Evolutionary conservation across 768 basidiomycete genomes (phyloP).

Genomic region (Myochromella boudieri): DNA sequence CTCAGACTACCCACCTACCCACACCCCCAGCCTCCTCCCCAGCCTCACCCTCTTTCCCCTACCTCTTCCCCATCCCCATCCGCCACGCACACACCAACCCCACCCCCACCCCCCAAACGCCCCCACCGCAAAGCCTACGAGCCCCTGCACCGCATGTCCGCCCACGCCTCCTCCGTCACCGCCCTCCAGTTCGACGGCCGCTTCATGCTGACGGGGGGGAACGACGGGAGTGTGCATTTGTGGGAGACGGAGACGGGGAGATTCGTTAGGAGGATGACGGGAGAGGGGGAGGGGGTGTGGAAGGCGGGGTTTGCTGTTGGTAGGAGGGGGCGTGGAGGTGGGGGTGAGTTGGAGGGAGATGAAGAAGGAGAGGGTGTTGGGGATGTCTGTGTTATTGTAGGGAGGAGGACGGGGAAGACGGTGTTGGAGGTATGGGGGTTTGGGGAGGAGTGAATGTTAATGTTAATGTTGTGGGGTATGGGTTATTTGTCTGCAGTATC

Average conservation of each 20-base stretch:
- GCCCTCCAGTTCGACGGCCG: slow-evolving; percentile 85
- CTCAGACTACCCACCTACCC: neutral
- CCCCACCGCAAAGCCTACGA: slow-evolving; percentile 25
- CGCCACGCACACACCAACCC: slow-evolving; percentile 2
- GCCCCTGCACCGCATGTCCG: slow-evolving; percentile 67
- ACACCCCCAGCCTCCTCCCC: neutral
- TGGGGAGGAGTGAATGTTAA: too few species aligned
- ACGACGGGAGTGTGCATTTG: slow-evolving; percentile 79
- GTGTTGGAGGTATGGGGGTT: slow-evolving; percentile 88
- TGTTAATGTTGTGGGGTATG: too few species aligned
- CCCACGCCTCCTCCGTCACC: slow-evolving; percentile 88
- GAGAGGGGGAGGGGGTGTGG: slow-evolving; percentile 84
- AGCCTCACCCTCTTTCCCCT: neutral
- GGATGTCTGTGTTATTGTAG: slow-evolving; percentile 74
- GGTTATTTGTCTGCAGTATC: too few species aligned
- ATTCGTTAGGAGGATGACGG: slow-evolving; percentile 75
- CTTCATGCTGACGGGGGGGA: slow-evolving; percentile 82
- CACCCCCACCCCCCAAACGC: slow-evolving; percentile 5
- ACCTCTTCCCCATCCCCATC: neutral
- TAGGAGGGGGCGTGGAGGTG: slow-evolving; percentile 18
- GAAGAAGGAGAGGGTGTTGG: slow-evolving; percentile 1
- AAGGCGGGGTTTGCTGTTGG: slow-evolving; percentile 61
- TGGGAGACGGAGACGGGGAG: slow-evolving; percentile 67
- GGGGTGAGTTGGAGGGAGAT: slow-evolving; percentile 6
- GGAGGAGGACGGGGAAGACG: slow-evolving; percentile 77